A percentile compares a stretch with the other conserved stretches of the same genome.
Conservation (phyloP, 129 eudicot species). For the Flaveria linearis region DNA sequence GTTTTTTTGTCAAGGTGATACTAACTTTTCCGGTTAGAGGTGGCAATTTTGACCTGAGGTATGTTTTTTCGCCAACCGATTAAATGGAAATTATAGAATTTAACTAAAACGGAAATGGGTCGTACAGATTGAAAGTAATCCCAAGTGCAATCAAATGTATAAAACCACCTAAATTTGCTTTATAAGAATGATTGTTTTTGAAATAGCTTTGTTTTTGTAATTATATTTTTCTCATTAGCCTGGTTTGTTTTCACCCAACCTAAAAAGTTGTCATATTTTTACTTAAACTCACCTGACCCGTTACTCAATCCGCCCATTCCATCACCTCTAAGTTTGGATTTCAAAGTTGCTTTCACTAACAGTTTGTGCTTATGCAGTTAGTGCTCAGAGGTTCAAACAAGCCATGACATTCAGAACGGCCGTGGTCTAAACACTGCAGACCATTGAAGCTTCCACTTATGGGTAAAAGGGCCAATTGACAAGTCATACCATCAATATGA, state of each 20-base stretch:
- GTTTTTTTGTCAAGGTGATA: too few relatives aligned
- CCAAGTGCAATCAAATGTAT: neutral
- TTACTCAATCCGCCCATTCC: neutral
- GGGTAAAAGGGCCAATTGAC: conserved; percentile 89
- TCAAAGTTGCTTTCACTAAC: conserved; percentile 10
- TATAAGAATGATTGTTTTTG: neutral
- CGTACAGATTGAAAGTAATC: neutral
- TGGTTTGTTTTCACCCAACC: neutral
- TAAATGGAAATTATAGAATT: neutral
- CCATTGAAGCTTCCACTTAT: conserved; percentile 71
- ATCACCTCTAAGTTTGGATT: neutral
- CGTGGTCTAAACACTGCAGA: conserved; percentile 53
- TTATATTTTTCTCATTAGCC: neutral
- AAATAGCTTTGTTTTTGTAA: neutral
- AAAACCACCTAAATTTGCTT: neutral
- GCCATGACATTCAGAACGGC: conserved; percentile 80
- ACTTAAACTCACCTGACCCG: neutral
- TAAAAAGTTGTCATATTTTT: neutral
- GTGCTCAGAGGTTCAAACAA: conserved; percentile 65
- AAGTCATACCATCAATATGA: conserved; percentile 91
- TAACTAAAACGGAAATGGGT: neutral
- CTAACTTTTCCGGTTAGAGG: too few relatives aligned
- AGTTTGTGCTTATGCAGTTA: conserved; percentile 54
- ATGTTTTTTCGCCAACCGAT: neutral
- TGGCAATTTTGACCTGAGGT: neutral